Conservation (phyloP, 495 filamentous ascomycete species). For the Cryomyces minteri region DNA sequence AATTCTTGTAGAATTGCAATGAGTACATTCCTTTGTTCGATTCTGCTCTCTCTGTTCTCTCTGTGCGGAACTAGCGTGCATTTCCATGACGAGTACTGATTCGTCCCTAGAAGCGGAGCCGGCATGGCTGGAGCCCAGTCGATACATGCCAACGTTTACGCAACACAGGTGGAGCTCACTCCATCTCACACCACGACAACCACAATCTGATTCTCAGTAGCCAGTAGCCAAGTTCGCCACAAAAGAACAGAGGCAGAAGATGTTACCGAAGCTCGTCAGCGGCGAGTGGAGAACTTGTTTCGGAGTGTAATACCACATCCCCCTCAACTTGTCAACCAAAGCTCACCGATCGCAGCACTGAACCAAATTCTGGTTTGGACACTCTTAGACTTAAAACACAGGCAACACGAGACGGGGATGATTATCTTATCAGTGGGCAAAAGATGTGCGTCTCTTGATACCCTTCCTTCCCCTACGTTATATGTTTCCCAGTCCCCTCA, state of each 20-base stretch:
- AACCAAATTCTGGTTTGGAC: constrained; percentile 55
- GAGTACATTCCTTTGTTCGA: not conserved
- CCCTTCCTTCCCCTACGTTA: no score
- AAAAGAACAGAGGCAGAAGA: constrained; percentile 34
- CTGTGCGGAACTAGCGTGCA: not conserved
- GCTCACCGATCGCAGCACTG: constrained; percentile 18
- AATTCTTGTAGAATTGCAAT: not conserved
- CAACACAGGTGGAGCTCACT: constrained; percentile 31
- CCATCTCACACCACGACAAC: no score
- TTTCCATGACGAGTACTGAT: not conserved
- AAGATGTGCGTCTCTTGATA: constrained; percentile 38
- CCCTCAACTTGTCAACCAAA: not conserved
- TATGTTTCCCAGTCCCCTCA: not conserved
- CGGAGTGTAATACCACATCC: constrained; percentile 27
- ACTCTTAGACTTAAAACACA: constrained; percentile 48
- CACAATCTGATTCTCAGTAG: constrained; percentile 2
- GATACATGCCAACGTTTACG: constrained; percentile 64
- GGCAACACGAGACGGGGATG: constrained; percentile 29
- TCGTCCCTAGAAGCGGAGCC: constrained; percentile 33
- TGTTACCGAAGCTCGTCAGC: constrained; percentile 49
- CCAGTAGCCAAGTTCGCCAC: constrained; percentile 55
- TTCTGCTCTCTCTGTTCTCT: not conserved
- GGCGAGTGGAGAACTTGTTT: constrained; percentile 55
- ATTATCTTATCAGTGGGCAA: constrained; percentile 48
- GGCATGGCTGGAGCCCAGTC: constrained; percentile 63